Evolutionary conservation across 768 basidiomycete species (phyloP).

Genomic region (Pleurotus citrinopileatus): DNA sequence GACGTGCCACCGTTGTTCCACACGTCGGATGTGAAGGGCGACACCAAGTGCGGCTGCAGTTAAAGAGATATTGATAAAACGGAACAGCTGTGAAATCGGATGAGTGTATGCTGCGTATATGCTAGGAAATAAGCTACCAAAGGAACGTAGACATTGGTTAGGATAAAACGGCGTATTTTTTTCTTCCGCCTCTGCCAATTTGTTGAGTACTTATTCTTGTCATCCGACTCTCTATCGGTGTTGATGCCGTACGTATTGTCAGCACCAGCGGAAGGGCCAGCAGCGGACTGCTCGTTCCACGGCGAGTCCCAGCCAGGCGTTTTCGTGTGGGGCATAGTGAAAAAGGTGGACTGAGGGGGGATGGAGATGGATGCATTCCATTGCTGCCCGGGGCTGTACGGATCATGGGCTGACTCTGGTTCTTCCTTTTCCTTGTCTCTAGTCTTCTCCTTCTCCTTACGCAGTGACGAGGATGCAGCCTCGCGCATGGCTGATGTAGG

Average conservation of each 20-base stretch:
- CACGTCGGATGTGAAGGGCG: constrained; percentile 68
- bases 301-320: constrained; percentile 71
- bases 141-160: constrained; percentile 76
- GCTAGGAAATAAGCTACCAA: constrained; percentile 48
- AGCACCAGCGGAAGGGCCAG: constrained; percentile 4
- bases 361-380: constrained; percentile 28
- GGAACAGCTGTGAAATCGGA: constrained; percentile 59
- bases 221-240: constrained; percentile 23
- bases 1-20: constrained; percentile 47
- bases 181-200: constrained; percentile 38
- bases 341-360: constrained; percentile 36
- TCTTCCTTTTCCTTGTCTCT: constrained; percentile 23
- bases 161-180: constrained; percentile 60
- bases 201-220: constrained; percentile 23
- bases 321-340: constrained; percentile 51
- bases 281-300: constrained; percentile 50
- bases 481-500: constrained; percentile 36
- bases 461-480: constrained; percentile 26
- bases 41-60: constrained; percentile 77
- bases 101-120: neutral
- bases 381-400: constrained; percentile 12
- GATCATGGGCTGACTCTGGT: constrained; percentile 10
- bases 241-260: constrained; percentile 24
- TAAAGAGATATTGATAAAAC: constrained; percentile 80
- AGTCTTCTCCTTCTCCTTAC: constrained; percentile 26